phyloP scores from a whole-genome alignment of 2,329 filamentous ascomycete species.

The Chrysoporthe austroafricana region DNA sequence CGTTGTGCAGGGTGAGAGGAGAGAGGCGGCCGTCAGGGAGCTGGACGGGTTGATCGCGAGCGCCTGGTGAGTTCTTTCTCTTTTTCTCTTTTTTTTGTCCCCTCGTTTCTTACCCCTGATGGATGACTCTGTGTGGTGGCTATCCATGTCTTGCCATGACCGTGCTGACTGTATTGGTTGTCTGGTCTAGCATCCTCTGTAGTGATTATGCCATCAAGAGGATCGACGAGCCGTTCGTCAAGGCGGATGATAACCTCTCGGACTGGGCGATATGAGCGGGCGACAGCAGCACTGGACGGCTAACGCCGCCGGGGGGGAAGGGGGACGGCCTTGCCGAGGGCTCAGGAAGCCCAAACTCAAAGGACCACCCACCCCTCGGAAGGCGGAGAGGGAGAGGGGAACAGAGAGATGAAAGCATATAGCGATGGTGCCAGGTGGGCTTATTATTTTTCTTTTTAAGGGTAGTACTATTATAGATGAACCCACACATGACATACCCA shows the following conservation, averaged over 20 bases:
- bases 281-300: not conserved
- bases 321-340: not conserved
- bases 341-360: not conserved
- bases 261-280: constrained; percentile 68
- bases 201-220: constrained; percentile 93
- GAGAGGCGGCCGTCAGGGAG: constrained; percentile 84
- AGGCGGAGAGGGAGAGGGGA: not conserved
- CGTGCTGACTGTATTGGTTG: not conserved
- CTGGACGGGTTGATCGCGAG: constrained; percentile 90
- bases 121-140: not conserved
- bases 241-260: constrained; percentile 69
- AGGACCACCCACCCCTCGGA: not conserved
- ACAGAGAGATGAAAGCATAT: not conserved
- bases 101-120: not conserved
- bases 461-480: not conserved
- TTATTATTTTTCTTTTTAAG: not conserved
- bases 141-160: constrained; percentile 9
- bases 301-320: too few relatives aligned
- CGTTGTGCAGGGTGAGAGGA: constrained; percentile 67
- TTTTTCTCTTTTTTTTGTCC: constrained; percentile 1
- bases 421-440: not conserved
- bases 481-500: not conserved
- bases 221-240: constrained; percentile 91
- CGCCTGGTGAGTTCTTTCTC: constrained; percentile 67
- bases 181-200: constrained; percentile 74